phyloP scores from a whole-genome alignment of 768 basidiomycete species.

The Pleurotus ostreatus region DNA sequence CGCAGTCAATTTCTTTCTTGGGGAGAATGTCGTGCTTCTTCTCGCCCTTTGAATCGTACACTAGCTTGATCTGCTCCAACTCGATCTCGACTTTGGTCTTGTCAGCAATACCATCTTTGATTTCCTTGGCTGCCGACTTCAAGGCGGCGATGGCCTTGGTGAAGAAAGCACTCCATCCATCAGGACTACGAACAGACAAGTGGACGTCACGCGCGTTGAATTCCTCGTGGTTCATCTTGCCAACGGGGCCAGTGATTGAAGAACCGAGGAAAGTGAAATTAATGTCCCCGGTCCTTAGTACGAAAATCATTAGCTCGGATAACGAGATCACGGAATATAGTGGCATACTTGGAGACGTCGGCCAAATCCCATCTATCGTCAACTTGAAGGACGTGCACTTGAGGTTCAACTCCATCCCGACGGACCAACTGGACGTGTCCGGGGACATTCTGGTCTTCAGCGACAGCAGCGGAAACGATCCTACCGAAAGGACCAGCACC shows the following conservation, averaged over 20 bases:
- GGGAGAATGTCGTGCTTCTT: slow-evolving; percentile 3
- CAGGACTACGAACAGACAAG: background rate
- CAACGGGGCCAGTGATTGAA: background rate
- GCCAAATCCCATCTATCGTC: background rate
- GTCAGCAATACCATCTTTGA: background rate
- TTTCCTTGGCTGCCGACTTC: background rate
- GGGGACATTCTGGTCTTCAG: background rate
- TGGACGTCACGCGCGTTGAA: background rate
- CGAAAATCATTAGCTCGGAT: background rate
- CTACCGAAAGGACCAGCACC: slow-evolving; percentile 6
- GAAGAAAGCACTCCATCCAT: background rate
- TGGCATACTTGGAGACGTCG: background rate
- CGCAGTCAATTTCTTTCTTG: slow-evolving; percentile 1
- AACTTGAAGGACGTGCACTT: slow-evolving; percentile 3
- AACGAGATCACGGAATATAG: background rate
- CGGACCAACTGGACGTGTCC: slow-evolving; percentile 4
- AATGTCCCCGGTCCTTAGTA: background rate
- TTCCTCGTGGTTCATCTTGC: slow-evolving; percentile 3
- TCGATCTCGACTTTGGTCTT: slow-evolving; percentile 5
- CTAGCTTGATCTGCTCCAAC: background rate
- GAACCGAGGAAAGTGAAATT: slow-evolving; percentile 1
- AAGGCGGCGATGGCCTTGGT: background rate
- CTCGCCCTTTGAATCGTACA: background rate
- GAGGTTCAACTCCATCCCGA: slow-evolving; percentile 3
- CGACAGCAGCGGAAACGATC: slow-evolving; percentile 1